Conservation (phyloP, 2,329 filamentous ascomycete species). For the Cladosporium sp. region DNA sequence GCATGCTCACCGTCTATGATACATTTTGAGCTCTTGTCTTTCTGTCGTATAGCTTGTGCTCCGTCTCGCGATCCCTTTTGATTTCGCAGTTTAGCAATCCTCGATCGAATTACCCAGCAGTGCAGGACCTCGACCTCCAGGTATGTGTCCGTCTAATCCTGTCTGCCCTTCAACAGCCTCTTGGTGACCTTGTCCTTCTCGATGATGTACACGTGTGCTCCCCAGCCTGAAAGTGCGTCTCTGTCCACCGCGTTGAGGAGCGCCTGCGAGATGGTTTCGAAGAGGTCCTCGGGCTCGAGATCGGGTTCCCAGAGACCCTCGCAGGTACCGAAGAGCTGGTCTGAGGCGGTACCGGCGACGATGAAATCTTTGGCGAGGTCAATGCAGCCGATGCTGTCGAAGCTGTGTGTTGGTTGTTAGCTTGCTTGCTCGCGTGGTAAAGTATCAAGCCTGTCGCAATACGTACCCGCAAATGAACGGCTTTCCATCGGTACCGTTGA, state of each 20-base stretch:
- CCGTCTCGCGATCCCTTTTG: too few species aligned
- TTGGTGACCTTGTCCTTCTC: slow-evolving; percentile 99
- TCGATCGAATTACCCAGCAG: too few species aligned
- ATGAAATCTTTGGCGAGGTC: slow-evolving; percentile 99
- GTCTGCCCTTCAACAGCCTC: slow-evolving; percentile 94
- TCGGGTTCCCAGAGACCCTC: slow-evolving; percentile 97
- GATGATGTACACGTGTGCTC: slow-evolving; percentile 97
- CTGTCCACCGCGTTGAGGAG: slow-evolving; percentile 93
- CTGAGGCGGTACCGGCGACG: slow-evolving; percentile 89
- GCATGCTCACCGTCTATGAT: slow-evolving; percentile 3
- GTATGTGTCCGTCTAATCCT: slow-evolving; percentile 53
- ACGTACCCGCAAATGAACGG: slow-evolving; percentile 85
- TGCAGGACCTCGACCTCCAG: too few species aligned
- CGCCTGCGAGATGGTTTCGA: slow-evolving; percentile 96
- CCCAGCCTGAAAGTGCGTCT: slow-evolving; percentile 96
- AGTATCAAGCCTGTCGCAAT: too few species aligned
- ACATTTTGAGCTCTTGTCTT: neutral
- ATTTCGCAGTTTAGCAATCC: too few species aligned
- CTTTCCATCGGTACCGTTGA: slow-evolving; percentile 89
- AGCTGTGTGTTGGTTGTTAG: slow-evolving; percentile 37
- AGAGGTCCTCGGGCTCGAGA: slow-evolving; percentile 89
- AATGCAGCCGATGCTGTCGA: slow-evolving; percentile 98
- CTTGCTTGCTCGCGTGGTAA: neutral
- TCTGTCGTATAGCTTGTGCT: neutral
- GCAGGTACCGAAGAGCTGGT: slow-evolving; percentile 98